Evolutionary conservation across 305 asterid species (phyloP).

Genomic region (Caryopteris hybrid): DNA sequence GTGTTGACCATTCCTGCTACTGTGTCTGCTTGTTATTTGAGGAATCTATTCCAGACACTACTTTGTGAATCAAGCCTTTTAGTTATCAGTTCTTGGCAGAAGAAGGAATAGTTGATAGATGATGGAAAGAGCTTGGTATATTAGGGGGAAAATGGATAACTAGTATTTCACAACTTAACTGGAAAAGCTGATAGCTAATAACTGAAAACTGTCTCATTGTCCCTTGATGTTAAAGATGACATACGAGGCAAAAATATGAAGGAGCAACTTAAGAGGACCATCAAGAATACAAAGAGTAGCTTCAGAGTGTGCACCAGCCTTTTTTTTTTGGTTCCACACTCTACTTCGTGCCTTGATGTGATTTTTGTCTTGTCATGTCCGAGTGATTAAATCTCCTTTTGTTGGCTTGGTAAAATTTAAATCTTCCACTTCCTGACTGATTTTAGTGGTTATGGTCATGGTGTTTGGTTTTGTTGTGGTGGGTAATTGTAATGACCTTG

Average conservation of each 20-base stretch:
- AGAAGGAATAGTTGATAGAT: background rate
- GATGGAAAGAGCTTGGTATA: background rate
- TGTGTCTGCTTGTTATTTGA: background rate
- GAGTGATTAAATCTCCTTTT: background rate
- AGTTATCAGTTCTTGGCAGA: background rate
- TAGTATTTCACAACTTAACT: background rate
- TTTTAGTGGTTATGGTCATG: conserved; percentile 13
- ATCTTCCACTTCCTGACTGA: background rate
- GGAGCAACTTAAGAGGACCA: background rate
- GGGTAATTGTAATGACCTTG: conserved; percentile 2
- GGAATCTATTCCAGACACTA: background rate
- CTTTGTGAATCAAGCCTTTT: background rate
- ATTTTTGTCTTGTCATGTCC: conserved; percentile 9
- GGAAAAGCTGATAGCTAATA: background rate
- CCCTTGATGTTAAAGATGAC: background rate
- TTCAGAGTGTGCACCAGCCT: background rate
- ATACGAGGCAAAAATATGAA: conserved; percentile 1
- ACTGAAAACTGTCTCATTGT: background rate
- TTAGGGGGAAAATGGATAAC: background rate
- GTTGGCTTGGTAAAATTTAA: conserved; percentile 4
- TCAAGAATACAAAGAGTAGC: background rate
- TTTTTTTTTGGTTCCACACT: background rate
- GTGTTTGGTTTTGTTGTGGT: background rate
- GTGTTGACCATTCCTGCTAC: background rate
- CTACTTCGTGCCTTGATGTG: background rate